Conservation (phyloP, 2,329 filamentous ascomycete genomes). For the Calonectria hawksworthii region DNA sequence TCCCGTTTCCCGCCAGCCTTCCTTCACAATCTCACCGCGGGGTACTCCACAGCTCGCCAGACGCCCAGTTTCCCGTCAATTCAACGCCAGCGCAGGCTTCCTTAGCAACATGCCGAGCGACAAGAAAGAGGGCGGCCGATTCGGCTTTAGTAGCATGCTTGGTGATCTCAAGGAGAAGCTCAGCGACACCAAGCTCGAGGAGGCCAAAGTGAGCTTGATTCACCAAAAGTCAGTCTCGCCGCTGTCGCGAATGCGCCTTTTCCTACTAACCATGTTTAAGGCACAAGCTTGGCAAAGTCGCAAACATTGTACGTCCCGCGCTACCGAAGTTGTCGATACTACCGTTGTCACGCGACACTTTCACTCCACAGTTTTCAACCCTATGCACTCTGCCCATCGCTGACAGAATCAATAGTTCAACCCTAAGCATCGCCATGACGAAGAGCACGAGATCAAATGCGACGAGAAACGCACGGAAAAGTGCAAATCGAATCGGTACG, state of each 20-base stretch:
- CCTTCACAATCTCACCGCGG: slow-evolving; percentile 6
- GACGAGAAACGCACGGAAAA: slow-evolving; percentile 84
- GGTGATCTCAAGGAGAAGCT: slow-evolving; percentile 70
- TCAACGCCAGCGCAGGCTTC: slow-evolving; percentile 11
- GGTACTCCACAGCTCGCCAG: background rate
- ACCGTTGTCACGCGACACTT: background rate
- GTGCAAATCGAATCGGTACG: slow-evolving; percentile 82
- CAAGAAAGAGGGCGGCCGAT: slow-evolving; percentile 35
- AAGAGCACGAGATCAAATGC: slow-evolving; percentile 87
- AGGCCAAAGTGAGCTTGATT: slow-evolving; percentile 68
- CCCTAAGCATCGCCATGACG: slow-evolving; percentile 90
- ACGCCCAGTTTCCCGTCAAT: slow-evolving; percentile 1
- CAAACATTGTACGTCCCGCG: slow-evolving; percentile 65
- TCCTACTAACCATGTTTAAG: slow-evolving; percentile 37
- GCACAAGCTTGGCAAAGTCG: slow-evolving; percentile 73
- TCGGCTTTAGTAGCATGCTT: slow-evolving; percentile 52
- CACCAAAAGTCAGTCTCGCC: slow-evolving; percentile 68
- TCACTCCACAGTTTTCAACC: background rate
- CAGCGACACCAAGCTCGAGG: slow-evolving; percentile 66
- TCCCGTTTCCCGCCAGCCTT: background rate
- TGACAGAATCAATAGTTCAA: slow-evolving; percentile 73
- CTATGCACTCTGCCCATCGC: background rate
- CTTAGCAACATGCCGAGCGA: slow-evolving; percentile 45
- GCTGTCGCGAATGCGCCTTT: background rate
- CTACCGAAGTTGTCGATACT: background rate